phyloP scores from a whole-genome alignment of 75 land plant species.

The Selaginella moellendorffii region DNA sequence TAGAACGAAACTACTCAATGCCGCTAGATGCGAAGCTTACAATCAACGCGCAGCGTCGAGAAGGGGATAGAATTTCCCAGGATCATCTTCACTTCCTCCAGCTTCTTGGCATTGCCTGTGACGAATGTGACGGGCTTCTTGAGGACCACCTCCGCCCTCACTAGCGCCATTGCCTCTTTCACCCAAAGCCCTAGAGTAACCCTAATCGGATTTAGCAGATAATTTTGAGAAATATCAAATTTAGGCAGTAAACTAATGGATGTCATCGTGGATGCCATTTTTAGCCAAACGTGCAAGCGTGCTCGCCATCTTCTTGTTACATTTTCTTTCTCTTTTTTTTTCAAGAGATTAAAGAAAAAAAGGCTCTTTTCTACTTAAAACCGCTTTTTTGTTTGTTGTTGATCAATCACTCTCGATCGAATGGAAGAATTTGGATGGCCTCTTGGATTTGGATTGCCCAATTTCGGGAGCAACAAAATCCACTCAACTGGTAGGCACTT shows the following conservation, averaged over 20 bases:
- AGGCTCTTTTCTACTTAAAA: no score
- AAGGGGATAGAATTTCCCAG: constrained; percentile 83
- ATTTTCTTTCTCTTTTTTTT: no score
- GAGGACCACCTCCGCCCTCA: constrained; percentile 18
- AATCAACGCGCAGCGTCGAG: constrained; percentile 69
- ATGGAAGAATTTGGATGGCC: no score
- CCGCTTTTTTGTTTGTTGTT: no score
- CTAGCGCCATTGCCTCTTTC: constrained; percentile 10
- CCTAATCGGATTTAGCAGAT: neutral
- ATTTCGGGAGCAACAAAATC: no score
- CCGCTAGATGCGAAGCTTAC: constrained; percentile 21
- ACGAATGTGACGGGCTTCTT: constrained; percentile 82
- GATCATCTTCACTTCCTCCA: constrained; percentile 78
- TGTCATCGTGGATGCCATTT: neutral
- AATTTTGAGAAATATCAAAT: neutral
- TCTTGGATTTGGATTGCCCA: no score
- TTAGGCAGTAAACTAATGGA: neutral
- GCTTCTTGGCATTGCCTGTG: constrained; percentile 91
- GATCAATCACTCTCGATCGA: no score
- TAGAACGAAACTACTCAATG: neutral
- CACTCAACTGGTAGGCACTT: no score
- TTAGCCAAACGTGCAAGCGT: neutral
- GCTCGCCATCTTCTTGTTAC: neutral
- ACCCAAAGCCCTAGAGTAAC: neutral
- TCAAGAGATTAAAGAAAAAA: no score